A percentile compares a stretch with the other conserved stretches of the same genome.
phyloP scores from a whole-genome alignment of 305 asterid species.

The Fraxinus sp. region DNA sequence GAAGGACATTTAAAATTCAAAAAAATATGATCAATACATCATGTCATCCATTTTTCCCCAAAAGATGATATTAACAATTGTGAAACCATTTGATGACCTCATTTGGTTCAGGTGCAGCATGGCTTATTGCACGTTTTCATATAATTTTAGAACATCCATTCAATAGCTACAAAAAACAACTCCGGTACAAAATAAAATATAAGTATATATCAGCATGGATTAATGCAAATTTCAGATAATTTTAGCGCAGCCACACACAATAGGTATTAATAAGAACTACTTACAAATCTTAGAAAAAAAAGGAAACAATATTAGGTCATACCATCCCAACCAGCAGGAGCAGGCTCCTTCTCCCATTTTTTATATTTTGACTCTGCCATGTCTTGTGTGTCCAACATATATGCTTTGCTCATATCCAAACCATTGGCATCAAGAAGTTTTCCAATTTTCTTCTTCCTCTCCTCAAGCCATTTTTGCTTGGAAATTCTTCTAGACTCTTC shows the following conservation, averaged over 20 bases:
- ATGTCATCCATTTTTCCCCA: background rate
- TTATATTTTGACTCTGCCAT: constrained; percentile 76
- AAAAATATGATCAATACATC: background rate
- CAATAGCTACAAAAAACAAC: background rate
- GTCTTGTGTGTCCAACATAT: constrained; percentile 84
- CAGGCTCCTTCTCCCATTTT: constrained; percentile 89
- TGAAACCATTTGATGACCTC: background rate
- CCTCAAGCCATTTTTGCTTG: constrained; percentile 90
- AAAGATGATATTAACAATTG: background rate
- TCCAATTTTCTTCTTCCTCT: constrained; percentile 87
- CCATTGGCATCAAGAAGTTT: constrained; percentile 87
- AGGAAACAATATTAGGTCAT: background rate
- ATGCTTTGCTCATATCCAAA: constrained; percentile 80
- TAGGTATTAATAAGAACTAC: background rate
- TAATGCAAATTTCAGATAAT: background rate
- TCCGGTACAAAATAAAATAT: background rate
- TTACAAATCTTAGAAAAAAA: background rate
- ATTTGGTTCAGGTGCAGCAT: background rate
- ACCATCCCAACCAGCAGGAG: constrained; percentile 99
- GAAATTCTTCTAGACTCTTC: constrained; percentile 82
- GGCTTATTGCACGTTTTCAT: background rate
- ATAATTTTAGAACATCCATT: background rate
- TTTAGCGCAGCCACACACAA: background rate
- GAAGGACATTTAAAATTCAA: background rate
- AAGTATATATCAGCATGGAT: background rate